These are phyloP conservation scores for Tinospora cordifolia DNA, from an alignment of 164 flowering plant species.

Conservation along the genomic window DNA sequence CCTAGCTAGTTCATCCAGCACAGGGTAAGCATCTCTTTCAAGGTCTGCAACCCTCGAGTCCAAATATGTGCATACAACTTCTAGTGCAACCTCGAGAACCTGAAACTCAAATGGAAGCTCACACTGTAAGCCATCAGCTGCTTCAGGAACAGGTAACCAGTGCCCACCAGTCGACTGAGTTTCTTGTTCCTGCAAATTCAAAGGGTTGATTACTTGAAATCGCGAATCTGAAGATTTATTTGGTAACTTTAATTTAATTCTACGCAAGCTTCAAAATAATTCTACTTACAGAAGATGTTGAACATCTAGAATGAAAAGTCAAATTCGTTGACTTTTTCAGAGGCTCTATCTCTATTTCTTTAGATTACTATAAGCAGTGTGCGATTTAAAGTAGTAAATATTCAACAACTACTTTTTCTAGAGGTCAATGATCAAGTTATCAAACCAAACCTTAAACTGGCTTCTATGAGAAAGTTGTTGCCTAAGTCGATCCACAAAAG, in stretches of 20 bases:
- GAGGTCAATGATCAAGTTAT: neutral
- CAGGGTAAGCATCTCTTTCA: slow-evolving; percentile 74
- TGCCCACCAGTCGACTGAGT: slow-evolving; percentile 32
- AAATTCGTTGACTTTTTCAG: neutral
- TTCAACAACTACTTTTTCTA: neutral
- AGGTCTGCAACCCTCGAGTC: slow-evolving; percentile 76
- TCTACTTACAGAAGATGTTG: neutral
- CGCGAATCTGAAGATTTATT: slow-evolving; percentile 13
- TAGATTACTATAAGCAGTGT: too few species aligned
- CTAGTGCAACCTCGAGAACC: slow-evolving; percentile 80
- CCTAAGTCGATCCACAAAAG: slow-evolving; percentile 81
- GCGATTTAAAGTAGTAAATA: too few species aligned
- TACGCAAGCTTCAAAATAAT: neutral
- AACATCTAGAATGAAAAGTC: neutral
- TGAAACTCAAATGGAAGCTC: slow-evolving; percentile 96
- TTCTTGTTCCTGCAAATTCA: slow-evolving; percentile 37
- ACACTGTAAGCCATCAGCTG: slow-evolving; percentile 55
- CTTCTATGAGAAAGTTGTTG: slow-evolving; percentile 55
- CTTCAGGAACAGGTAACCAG: slow-evolving; percentile 56
- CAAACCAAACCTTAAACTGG: slow-evolving; percentile 12
- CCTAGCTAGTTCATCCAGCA: slow-evolving; percentile 78
- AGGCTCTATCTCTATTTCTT: too few species aligned
- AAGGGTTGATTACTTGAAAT: slow-evolving; percentile 23
- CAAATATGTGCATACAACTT: slow-evolving; percentile 72
- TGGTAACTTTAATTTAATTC: neutral